Base-by-base conservation (phyloP, 768 basidiomycete genomes). In the Termitomyces heimii region DNA sequence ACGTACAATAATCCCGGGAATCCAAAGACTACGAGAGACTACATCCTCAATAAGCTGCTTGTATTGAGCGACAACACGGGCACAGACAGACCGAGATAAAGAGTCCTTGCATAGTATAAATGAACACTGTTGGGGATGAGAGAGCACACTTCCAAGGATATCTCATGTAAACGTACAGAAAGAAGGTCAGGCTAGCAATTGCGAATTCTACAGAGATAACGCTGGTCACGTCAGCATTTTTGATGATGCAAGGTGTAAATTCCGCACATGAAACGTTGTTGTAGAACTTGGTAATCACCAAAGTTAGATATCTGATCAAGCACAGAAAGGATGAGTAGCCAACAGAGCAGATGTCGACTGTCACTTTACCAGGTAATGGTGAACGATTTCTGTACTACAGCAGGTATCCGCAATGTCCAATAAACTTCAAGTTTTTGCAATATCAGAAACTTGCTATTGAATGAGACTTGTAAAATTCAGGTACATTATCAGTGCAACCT, bases 381-480 rank as follows among this genome's bases (percentile, higher is more conserved):
- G 63, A 2, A 64, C 26, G 6, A 59, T 45, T n/a, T 20, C 31
- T 13, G 52, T 60, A 12, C 34, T 54, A n/a, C 58, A 62, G 18
- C 58, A 60, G 13, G 63, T 63, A 14, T 63, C 60, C 5, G 54
- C 47, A 7, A 62, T 47, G 40, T 63, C 60, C 9, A 62, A 44
- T 12, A 56, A 39, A 24, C 63, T 60, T 40, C 32, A 47, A 20
- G 13, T 47, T 31, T 13, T 28, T 32, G 9, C 46, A 31, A n/a
- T 5, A 5, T 47, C 46, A 31, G 29, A 20, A n/a, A 32, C n/a
- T 47, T 10, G 18, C 45, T 4, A 20, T n/a, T 20, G 18, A 13
- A 39, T 16, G 2, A 31, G 32, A 12, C 5, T n/a, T 20, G 9
- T 10, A 12, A 18, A 7, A 37, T 5, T 32, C 29, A 39, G 18